A percentile compares a stretch with the other conserved stretches of the same genome.
Conservation (phyloP, 768 basidiomycete species). For the Pleurotus cornucopiae region DNA sequence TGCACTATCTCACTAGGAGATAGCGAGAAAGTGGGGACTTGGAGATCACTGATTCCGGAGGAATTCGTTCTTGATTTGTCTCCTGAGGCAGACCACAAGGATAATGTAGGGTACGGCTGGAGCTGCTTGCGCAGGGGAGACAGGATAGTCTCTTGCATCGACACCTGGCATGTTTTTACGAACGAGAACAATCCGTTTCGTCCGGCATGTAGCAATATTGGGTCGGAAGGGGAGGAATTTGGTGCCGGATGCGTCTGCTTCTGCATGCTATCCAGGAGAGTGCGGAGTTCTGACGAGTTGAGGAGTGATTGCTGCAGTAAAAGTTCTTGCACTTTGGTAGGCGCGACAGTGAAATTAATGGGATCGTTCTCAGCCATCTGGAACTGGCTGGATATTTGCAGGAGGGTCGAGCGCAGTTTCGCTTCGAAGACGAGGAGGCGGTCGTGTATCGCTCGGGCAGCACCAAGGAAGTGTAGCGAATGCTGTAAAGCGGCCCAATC, state of each 20-base stretch:
- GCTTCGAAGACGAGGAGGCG: conserved; percentile 66
- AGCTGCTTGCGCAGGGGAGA: conserved; percentile 78
- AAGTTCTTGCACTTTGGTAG: conserved; percentile 63
- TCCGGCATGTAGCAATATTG: conserved; percentile 49
- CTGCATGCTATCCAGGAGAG: conserved; percentile 45
- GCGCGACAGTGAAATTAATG: conserved; percentile 48
- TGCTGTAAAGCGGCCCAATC: conserved; percentile 89
- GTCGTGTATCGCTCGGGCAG: conserved; percentile 69
- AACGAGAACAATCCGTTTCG: conserved; percentile 57
- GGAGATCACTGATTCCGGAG: conserved; percentile 45
- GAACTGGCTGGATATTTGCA: conserved; percentile 57
- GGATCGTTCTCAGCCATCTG: conserved; percentile 53
- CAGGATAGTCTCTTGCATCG: conserved; percentile 80
- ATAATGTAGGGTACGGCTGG: conserved; percentile 58
- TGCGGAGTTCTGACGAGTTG: conserved; percentile 74
- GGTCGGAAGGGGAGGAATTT: conserved; percentile 15
- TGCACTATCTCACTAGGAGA: conserved; percentile 88
- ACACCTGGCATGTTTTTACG: conserved; percentile 68
- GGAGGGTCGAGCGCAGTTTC: conserved; percentile 56
- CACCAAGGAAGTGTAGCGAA: conserved; percentile 78
- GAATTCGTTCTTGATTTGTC: conserved; percentile 44
- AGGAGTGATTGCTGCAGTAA: conserved; percentile 81
- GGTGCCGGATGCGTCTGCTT: conserved; percentile 18
- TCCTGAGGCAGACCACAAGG: conserved; percentile 59
- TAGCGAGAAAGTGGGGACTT: conserved; percentile 88